These are phyloP conservation scores for Aspergillus sp. DNA, from an alignment of 2,329 filamentous ascomycete species.

Conservation along the genomic window DNA sequence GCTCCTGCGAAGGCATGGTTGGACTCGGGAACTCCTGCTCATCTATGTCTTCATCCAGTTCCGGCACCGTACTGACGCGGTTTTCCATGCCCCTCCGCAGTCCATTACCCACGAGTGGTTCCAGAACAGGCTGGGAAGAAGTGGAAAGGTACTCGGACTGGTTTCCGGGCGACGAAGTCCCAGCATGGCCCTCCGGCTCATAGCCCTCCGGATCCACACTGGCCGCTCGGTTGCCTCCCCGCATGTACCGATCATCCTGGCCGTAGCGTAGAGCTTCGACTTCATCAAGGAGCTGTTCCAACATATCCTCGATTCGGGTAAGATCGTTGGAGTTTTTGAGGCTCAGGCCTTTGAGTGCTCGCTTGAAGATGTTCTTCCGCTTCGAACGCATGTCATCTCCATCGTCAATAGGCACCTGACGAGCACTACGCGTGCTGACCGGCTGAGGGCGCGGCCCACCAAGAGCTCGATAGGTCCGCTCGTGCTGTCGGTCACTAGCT, in stretches of 20 bases:
- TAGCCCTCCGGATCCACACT: slow-evolving; percentile 74
- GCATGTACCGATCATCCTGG: slow-evolving; percentile 45
- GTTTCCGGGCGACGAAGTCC: slow-evolving; percentile 71
- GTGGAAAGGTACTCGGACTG: slow-evolving; percentile 76
- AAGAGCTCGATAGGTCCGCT: slow-evolving; percentile 79
- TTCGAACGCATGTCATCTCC: slow-evolving; percentile 67
- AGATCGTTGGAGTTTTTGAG: slow-evolving; percentile 86
- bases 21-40: slow-evolving; percentile 54
- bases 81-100: slow-evolving; percentile 64
- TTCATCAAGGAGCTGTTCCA: slow-evolving; percentile 87
- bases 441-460: slow-evolving; percentile 85
- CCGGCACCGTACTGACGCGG: slow-evolving; percentile 85
- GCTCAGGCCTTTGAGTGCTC: slow-evolving; percentile 87
- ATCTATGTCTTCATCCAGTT: slow-evolving; percentile 73
- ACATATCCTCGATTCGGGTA: slow-evolving; percentile 84
- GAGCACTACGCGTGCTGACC: slow-evolving; percentile 61
- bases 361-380: slow-evolving; percentile 89
- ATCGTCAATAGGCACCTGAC: slow-evolving; percentile 53
- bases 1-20: slow-evolving; percentile 61
- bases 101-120: slow-evolving; percentile 46
- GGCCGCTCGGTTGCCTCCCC: slow-evolving; percentile 35
- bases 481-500: slow-evolving; percentile 82
- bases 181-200: slow-evolving; percentile 78
- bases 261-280: slow-evolving; percentile 76
- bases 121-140: slow-evolving; percentile 39